Evolutionary conservation across 352 stramenopile genomes (phyloP).

Genomic region (Thalassiosira livingstoniorum): DNA sequence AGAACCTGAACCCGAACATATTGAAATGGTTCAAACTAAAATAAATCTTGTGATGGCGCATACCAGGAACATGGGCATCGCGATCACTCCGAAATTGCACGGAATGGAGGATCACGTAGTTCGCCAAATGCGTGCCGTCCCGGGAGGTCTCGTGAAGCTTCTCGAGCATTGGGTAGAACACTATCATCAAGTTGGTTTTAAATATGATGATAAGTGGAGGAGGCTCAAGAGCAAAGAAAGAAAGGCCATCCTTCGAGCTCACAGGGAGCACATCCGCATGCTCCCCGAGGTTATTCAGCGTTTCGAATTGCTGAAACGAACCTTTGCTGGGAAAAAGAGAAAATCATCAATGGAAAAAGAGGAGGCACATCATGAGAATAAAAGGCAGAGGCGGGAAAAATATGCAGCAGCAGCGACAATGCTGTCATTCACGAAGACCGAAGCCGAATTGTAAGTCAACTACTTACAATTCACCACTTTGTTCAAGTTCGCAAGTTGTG

Average conservation of each 20-base stretch:
- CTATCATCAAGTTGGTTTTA: conserved; percentile 30
- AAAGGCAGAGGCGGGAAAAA: neutral
- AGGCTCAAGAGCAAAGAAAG: conserved; percentile 11
- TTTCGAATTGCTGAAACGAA: neutral
- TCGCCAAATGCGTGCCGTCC: conserved; percentile 17
- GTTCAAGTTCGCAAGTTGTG: too few relatives aligned
- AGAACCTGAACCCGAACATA: conserved; percentile 6
- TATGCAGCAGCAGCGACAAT: too few relatives aligned
- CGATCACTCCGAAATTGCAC: conserved; percentile 15
- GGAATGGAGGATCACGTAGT: conserved; percentile 31
- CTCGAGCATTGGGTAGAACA: conserved; percentile 33
- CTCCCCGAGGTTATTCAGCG: conserved; percentile 14
- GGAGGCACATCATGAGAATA: neutral
- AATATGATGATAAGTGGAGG: conserved; percentile 24
- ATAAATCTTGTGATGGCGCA: conserved; percentile 5
- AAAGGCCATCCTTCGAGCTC: conserved; percentile 7
- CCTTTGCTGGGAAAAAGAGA: neutral
- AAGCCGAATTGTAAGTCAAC: too few relatives aligned
- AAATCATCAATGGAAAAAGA: neutral
- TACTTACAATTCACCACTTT: too few relatives aligned
- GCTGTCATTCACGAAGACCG: too few relatives aligned
- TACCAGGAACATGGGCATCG: neutral
- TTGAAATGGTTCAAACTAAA: neutral
- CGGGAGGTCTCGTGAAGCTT: conserved; percentile 16
- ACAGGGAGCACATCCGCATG: conserved; percentile 6